Base-by-base conservation (phyloP, 2,329 filamentous ascomycete genomes). In the Fusarium austroafricanum region DNA sequence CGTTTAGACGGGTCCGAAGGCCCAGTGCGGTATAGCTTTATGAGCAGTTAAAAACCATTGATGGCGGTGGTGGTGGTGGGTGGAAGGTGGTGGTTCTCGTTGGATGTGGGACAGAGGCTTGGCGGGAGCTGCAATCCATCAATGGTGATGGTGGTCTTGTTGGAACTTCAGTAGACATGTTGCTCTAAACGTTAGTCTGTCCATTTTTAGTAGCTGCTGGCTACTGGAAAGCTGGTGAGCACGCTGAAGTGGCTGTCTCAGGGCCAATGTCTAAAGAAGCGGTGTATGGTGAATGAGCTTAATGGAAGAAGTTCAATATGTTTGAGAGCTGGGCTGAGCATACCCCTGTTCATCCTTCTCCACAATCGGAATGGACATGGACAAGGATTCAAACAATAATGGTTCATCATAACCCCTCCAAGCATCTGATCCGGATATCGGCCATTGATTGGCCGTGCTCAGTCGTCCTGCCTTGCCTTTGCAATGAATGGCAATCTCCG, bases 261-360 rank as follows among this genome's bases (percentile, higher is more conserved):
- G 44, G 35, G 46, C 23, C 51, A 33, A 38, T 43, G 35, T 49
- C 46, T 39, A 40, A 68, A 69, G 61, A 69, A 66, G 65, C 65
- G 65, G 65, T 68, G 65, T 68, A 68, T 61, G 26, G 20, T 40
- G 46, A 39, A 29, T 38, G 37, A 56, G 47, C 21, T 51, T 50
- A 28, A 63, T 47, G 44, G 44, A 44, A 55, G 45, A 65, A 38
- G 47, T 51, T 58, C 46, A 52, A 59, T 35, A 60, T 42, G 45
- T 28, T 43, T 42, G 26, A 56, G 31, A 56, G 40, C 31, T 37
- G 35, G 26, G 42, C 42, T n/a, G 33, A 57, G 31, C 5, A 11
- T 35, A 46, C 59, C 65, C 65, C 49, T 61, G 65, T 61, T 68
- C 47, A 49, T 46, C 29, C 26, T 38, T 61, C 51, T 57, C 65